These are phyloP conservation scores for Phaffomyces antillensis DNA, from an alignment of 805 yeast genomes.

Conservation along the genomic window DNA sequence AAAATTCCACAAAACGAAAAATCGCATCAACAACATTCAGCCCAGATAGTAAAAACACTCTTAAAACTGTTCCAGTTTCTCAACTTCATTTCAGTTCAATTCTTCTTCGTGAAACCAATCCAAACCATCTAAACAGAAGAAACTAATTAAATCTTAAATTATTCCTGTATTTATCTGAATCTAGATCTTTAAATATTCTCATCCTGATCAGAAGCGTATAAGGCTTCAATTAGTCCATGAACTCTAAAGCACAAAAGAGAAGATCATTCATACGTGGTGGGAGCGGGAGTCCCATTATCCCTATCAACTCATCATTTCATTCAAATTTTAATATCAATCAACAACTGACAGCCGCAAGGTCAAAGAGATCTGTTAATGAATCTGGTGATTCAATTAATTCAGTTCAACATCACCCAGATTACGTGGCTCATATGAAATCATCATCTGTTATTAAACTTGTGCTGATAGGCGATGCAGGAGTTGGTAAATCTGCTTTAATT, in stretches of 20 bases:
- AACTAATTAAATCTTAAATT: too few species aligned
- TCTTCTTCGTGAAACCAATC: background rate
- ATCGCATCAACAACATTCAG: background rate
- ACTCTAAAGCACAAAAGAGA: constrained; percentile 15
- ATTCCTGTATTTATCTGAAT: too few species aligned
- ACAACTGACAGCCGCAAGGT: constrained; percentile 8
- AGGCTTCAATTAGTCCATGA: background rate
- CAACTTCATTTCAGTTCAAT: background rate
- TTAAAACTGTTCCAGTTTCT: too few species aligned
- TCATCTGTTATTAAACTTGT: constrained; percentile 28
- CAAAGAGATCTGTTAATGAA: constrained; percentile 11
- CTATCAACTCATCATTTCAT: constrained; percentile 20
- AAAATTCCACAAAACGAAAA: background rate
- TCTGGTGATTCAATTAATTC: constrained; percentile 6
- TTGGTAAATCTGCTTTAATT: constrained; percentile 42
- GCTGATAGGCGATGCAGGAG: constrained; percentile 40
- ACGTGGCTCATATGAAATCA: constrained; percentile 10
- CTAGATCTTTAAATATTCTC: too few species aligned
- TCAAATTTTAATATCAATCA: constrained; percentile 18
- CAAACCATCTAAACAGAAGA: too few species aligned
- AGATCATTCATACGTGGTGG: constrained; percentile 17
- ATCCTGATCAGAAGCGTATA: background rate
- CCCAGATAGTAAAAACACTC: background rate
- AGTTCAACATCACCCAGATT: constrained; percentile 17
- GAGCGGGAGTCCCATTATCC: constrained; percentile 23